phyloP scores from a whole-genome alignment of 495 filamentous ascomycete genomes.

The Xylaria curta region DNA sequence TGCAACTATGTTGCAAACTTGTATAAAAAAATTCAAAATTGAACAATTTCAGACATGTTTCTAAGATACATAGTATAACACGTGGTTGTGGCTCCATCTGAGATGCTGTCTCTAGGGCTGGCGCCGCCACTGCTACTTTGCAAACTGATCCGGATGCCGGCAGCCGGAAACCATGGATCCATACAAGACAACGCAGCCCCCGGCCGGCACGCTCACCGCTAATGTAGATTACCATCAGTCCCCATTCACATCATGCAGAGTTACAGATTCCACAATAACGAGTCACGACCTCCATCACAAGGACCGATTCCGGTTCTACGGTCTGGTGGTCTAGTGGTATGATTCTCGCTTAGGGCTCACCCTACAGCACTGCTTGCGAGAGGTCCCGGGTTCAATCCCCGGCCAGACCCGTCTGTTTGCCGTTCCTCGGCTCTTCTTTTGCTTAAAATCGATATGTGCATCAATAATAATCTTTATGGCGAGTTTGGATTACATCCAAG shows the following conservation, averaged over 20 bases:
- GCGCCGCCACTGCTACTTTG: not conserved
- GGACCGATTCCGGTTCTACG: not conserved
- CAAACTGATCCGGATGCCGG: not conserved
- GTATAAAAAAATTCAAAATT: too few species aligned
- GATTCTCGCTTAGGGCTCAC: constrained; percentile 26
- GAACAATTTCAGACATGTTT: not conserved
- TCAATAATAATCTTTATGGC: not conserved
- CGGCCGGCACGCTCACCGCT: not conserved
- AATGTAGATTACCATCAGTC: not conserved
- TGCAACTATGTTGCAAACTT: constrained; percentile 1
- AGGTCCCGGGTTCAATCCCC: constrained; percentile 33
- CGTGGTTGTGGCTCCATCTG: constrained; percentile 9
- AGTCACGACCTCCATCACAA: not conserved
- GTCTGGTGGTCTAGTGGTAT: constrained; percentile 34
- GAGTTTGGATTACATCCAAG: not conserved
- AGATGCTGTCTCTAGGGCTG: not conserved
- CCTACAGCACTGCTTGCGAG: constrained; percentile 32
- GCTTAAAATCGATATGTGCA: not conserved
- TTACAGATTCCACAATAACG: constrained; percentile 1
- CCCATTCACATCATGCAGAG: not conserved
- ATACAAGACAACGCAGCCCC: not conserved
- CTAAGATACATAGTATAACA: not conserved
- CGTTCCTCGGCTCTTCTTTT: not conserved
- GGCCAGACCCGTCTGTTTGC: constrained; percentile 14
- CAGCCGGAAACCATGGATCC: not conserved